These are phyloP conservation scores for Mortierella sp. DNA, from an alignment of 371 early-diverging fungal genomes.

Conservation along the genomic window DNA sequence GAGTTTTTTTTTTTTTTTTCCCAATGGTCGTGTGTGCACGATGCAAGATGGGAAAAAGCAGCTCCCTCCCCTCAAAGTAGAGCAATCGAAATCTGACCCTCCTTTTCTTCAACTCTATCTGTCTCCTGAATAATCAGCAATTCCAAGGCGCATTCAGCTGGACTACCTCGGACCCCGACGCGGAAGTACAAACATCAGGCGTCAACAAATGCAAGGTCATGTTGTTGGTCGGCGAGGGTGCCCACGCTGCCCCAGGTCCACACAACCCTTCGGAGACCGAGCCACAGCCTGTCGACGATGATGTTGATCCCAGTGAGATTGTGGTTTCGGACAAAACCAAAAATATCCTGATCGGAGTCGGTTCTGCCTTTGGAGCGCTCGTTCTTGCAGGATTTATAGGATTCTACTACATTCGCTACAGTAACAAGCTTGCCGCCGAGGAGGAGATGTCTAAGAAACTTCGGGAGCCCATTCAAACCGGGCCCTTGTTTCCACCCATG, in stretches of 20 bases:
- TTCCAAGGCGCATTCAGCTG: constrained; percentile 35
- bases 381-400: constrained; percentile 41
- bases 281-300: constrained; percentile 2
- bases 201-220: constrained; percentile 36
- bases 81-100: neutral
- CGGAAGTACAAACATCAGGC: constrained; percentile 5
- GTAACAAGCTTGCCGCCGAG: constrained; percentile 33
- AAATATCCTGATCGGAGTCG: constrained; percentile 40
- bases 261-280: neutral
- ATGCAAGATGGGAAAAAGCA: neutral
- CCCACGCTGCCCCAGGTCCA: constrained; percentile 1
- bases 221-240: constrained; percentile 18
- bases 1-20: no score
- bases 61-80: neutral
- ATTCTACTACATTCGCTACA: constrained; percentile 39
- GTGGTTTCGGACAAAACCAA: constrained; percentile 36
- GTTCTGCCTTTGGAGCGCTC: constrained; percentile 33
- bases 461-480: constrained; percentile 30
- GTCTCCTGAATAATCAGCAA: constrained; percentile 17
- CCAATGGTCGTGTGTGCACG: no score
- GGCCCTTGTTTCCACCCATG: constrained; percentile 31
- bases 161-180: constrained; percentile 11
- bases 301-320: constrained; percentile 11
- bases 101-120: constrained; percentile 1
- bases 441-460: constrained; percentile 23